These are phyloP conservation scores for Nitzschia putrida DNA, from an alignment of 108 stramenopile species.

Conservation along the genomic window DNA sequence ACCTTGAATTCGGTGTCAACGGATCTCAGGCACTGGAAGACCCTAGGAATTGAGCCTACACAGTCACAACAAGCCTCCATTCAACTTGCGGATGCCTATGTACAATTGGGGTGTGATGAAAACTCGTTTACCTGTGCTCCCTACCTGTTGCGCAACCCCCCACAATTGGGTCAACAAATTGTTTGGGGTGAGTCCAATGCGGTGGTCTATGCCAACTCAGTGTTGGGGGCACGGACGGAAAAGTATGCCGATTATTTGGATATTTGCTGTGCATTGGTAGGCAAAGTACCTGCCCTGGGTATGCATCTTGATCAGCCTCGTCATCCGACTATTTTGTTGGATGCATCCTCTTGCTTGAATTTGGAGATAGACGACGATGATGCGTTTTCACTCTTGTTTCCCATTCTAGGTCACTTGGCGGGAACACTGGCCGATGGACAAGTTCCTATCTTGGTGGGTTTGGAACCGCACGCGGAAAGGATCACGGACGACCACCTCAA, in stretches of 20 bases:
- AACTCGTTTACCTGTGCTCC: slow-evolving; percentile 84
- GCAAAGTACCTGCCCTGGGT: slow-evolving; percentile 59
- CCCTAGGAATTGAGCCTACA: slow-evolving; percentile 54
- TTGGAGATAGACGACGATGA: slow-evolving; percentile 14
- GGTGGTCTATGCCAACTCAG: slow-evolving; percentile 79
- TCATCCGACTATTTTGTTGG: slow-evolving; percentile 53
- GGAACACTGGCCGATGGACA: slow-evolving; percentile 73
- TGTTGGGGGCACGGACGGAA: slow-evolving; percentile 78
- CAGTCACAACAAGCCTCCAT: slow-evolving; percentile 48
- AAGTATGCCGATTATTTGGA: slow-evolving; percentile 90
- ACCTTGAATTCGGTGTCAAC: slow-evolving; percentile 77
- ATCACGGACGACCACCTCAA: slow-evolving; percentile 75
- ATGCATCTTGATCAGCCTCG: slow-evolving; percentile 63
- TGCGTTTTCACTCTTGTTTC: slow-evolving; percentile 63
- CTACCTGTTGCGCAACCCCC: slow-evolving; percentile 54
- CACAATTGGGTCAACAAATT: slow-evolving; percentile 48
- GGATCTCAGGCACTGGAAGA: slow-evolving; percentile 70
- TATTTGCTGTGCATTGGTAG: slow-evolving; percentile 75
- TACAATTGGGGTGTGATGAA: slow-evolving; percentile 63
- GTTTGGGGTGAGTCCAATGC: slow-evolving; percentile 87
- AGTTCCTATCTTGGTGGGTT: slow-evolving; percentile 72
- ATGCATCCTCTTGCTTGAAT: slow-evolving; percentile 26
- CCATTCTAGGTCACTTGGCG: slow-evolving; percentile 68
- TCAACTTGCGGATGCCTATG: slow-evolving; percentile 69
- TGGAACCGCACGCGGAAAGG: slow-evolving; percentile 42